These are phyloP conservation scores for Fusarium acutatum DNA, from an alignment of 2,329 filamentous ascomycete genomes.

Conservation along the genomic window DNA sequence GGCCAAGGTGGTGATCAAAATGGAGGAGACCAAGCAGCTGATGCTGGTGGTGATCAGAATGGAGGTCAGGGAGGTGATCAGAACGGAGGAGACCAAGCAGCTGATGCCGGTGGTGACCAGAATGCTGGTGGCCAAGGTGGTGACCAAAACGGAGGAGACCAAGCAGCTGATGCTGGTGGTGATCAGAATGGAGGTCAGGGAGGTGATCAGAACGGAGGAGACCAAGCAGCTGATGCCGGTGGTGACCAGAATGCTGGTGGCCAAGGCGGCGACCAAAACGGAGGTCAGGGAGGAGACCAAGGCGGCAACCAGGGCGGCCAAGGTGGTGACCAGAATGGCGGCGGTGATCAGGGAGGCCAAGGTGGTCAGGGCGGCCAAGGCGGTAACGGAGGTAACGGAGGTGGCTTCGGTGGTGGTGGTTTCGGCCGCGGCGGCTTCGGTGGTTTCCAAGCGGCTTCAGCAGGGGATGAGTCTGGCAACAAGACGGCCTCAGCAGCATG, in stretches of 20 bases:
- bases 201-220: slow-evolving; percentile 13
- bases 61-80: not conserved
- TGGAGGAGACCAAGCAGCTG: too few species aligned
- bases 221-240: slow-evolving; percentile 21
- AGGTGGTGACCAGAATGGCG: not conserved
- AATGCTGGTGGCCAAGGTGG: not conserved
- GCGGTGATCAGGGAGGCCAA: slow-evolving; percentile 16
- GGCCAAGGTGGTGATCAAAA: too few species aligned
- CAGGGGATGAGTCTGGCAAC: slow-evolving; percentile 16
- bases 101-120: not conserved
- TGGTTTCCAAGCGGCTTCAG: slow-evolving; percentile 28
- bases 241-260: slow-evolving; percentile 2
- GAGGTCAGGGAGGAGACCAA: not conserved
- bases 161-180: not conserved
- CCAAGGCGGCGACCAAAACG: not conserved
- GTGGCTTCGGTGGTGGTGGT: not conserved
- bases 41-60: not conserved
- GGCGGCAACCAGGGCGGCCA: slow-evolving; percentile 2
- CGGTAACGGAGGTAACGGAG: slow-evolving; percentile 3
- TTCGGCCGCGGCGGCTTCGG: slow-evolving; percentile 5
- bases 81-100: not conserved
- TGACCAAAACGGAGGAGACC: not conserved
- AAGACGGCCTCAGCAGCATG: slow-evolving; percentile 16
- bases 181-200: slow-evolving; percentile 23
- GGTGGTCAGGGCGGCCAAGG: slow-evolving; percentile 19